Conservation (phyloP, 2,329 filamentous ascomycete genomes). For the Fusarium acutatum region DNA sequence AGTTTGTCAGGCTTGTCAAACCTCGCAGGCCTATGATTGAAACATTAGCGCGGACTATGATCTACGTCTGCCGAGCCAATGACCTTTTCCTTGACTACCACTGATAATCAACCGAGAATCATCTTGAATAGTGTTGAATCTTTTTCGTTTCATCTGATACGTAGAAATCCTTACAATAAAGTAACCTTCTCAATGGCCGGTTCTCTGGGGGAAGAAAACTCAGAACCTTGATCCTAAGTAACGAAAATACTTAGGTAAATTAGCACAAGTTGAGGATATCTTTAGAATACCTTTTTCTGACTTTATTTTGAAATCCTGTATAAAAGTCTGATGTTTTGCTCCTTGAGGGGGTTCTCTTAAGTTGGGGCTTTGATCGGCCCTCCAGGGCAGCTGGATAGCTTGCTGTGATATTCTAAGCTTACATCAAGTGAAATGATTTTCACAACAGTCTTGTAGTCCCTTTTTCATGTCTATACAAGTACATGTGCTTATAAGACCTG, state of each 20-base stretch:
- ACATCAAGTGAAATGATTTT: accelerated
- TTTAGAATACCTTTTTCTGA: accelerated
- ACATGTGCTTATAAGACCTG: accelerated
- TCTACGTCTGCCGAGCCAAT: accelerated
- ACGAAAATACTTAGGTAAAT: not conserved
- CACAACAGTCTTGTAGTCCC: accelerated
- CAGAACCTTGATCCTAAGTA: not conserved
- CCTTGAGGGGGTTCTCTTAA: accelerated
- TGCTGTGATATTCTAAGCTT: no score
- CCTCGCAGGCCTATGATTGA: not conserved
- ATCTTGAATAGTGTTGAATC: not conserved
- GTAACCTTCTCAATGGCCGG: accelerated
- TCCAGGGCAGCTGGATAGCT: not conserved
- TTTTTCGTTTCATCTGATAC: accelerated
- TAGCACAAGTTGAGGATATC: accelerated
- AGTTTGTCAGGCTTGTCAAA: not conserved
- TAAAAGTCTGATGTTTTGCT: not conserved
- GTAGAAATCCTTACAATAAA: not conserved
- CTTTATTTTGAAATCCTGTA: accelerated
- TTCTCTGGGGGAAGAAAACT: not conserved
- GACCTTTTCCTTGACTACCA: no score
- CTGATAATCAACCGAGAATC: accelerated
- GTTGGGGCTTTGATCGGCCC: not conserved
- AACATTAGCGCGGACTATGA: accelerated
- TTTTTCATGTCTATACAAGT: accelerated